phyloP scores from a whole-genome alignment of 2,329 filamentous ascomycete species.

The Ascochyta fabae region DNA sequence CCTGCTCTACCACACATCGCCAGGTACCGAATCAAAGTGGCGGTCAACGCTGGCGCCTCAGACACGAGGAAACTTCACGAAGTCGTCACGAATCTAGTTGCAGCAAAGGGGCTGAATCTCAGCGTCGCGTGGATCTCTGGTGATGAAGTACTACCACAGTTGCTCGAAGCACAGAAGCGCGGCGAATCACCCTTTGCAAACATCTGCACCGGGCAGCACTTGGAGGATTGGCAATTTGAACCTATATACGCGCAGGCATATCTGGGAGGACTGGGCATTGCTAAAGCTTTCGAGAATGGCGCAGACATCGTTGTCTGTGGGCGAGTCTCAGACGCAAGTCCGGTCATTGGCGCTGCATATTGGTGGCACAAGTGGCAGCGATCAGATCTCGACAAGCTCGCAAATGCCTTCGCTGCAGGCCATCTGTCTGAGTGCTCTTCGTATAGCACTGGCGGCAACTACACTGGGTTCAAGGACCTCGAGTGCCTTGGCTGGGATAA shows the following conservation, averaged over 20 bases:
- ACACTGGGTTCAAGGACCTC: slow-evolving; percentile 52
- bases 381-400: slow-evolving; percentile 49
- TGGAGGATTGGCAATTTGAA: slow-evolving; percentile 46
- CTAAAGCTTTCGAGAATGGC: slow-evolving; percentile 49
- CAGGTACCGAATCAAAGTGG: slow-evolving; percentile 42
- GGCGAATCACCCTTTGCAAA: slow-evolving; percentile 45
- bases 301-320: slow-evolving; percentile 56
- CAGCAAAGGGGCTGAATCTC: slow-evolving; percentile 29
- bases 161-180: slow-evolving; percentile 46
- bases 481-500: slow-evolving; percentile 41
- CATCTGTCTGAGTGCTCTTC: slow-evolving; percentile 55
- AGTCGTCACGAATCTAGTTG: slow-evolving; percentile 34
- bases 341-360: slow-evolving; percentile 52
- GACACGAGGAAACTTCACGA: slow-evolving; percentile 39
- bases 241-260: slow-evolving; percentile 50
- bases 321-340: slow-evolving; percentile 53
- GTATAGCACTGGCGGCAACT: slow-evolving; percentile 54
- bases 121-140: slow-evolving; percentile 55
- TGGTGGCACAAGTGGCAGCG: slow-evolving; percentile 56
- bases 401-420: slow-evolving; percentile 53
- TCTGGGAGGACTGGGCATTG: slow-evolving; percentile 54
- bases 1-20: slow-evolving; percentile 48
- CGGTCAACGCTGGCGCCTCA: slow-evolving; percentile 43
- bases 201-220: slow-evolving; percentile 49
- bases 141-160: slow-evolving; percentile 45